phyloP scores from a whole-genome alignment of 345 rosid species.

The Camelina sativa region DNA sequence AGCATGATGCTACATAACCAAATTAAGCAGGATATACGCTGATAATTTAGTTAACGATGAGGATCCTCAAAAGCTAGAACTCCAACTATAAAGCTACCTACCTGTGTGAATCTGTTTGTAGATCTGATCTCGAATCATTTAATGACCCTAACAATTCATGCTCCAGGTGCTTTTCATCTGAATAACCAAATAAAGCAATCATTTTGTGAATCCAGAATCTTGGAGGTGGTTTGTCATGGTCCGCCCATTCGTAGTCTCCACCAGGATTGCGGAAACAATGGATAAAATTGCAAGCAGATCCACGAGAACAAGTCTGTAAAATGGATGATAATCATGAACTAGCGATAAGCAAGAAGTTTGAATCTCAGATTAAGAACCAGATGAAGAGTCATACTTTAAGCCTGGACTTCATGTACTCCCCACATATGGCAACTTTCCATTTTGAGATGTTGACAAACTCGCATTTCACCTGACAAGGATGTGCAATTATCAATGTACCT shows the following conservation, averaged over 20 bases:
- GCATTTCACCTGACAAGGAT: constrained; percentile 65
- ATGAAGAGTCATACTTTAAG: constrained; percentile 56
- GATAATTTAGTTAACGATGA: constrained; percentile 12
- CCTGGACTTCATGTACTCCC: constrained; percentile 91
- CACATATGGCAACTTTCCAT: constrained; percentile 98
- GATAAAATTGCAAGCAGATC: constrained; percentile 90
- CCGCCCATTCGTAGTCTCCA: constrained; percentile 99
- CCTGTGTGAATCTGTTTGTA: constrained; percentile 42
- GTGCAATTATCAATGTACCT: constrained; percentile 52
- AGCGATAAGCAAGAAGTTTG: constrained; percentile 19
- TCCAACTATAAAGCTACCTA: constrained; percentile 45
- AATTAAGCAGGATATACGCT: constrained; percentile 10
- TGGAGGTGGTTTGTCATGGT: constrained; percentile 91
- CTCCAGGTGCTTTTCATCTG: constrained; percentile 55
- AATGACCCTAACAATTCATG: constrained; percentile 42
- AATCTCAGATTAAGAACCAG: constrained; percentile 7
- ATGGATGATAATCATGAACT: constrained; percentile 8
- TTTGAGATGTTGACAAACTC: constrained; percentile 84
- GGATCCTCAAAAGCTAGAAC: constrained; percentile 14
- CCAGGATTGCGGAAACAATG: constrained; percentile 98
- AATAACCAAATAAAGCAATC: constrained; percentile 81
- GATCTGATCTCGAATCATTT: constrained; percentile 44
- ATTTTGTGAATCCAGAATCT: constrained; percentile 84
- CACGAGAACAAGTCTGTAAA: constrained; percentile 88
- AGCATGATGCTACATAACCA: constrained; percentile 20